Base-by-base conservation (phyloP, 805 yeast genomes). In the Teunomyces barrocoloradensis region DNA sequence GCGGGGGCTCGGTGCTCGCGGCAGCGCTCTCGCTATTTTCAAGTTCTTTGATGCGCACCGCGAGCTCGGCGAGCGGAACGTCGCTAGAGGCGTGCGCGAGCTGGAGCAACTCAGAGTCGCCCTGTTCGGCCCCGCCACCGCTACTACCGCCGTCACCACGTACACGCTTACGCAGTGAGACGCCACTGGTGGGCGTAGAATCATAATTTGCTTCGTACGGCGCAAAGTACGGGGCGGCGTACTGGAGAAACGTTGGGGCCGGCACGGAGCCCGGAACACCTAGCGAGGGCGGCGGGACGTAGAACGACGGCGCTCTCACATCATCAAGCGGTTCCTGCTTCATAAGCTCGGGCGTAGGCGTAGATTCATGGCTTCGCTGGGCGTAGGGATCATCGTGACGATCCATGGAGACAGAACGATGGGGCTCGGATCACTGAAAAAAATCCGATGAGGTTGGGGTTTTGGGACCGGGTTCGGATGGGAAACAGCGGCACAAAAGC, bases 51-150 rank as follows among this genome's bases (percentile, higher is more conserved):
- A 79, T 72, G 27, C 70, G 64, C 1, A 64, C 51, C 0, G 81
- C 81, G 46, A 77, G 66, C 25, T 74, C 75, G 3, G 68, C 55
- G 6, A 79, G 60, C 1, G 82, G 74, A 4, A 62, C 54, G 9
- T 60, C 58, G 7, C 66, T 44, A 5, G 66, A 63, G 41, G 60
- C 59, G 18, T 63, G 60, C 10, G 78, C 78, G 20, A 71, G 45
- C 33, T 63, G 68, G 43, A 67, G 68, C 45, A 73, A 56, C 45
- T 71, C 72, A 6, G 53, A 54, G 48, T 71, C 75, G 10, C 71
- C 67, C 13, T 65, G 68, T 17, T 13, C 18, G 18, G 11, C 17
- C 11, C 13, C 15, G 11, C 10, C 27, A 21, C 18, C 5, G 10
- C 13, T 17, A 10, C 17, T 9, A 21, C 27, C 27, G 27, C 27